phyloP scores from a whole-genome alignment of 2,329 filamentous ascomycete genomes.

The Cladosporium colombiae region DNA sequence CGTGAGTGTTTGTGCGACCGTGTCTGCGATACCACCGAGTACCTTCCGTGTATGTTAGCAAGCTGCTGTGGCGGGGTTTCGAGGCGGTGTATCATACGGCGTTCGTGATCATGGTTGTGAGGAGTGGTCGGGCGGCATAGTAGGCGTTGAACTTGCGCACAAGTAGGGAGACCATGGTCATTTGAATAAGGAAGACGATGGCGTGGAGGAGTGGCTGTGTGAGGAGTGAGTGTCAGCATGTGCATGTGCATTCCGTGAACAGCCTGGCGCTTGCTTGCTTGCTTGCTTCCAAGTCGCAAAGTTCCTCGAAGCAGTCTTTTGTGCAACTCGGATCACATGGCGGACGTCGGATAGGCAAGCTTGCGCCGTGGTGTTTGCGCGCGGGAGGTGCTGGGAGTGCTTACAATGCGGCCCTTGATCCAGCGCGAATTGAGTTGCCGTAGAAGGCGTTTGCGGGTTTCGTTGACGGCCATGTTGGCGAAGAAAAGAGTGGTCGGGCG shows the following conservation, averaged over 20 bases:
- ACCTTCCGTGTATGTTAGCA: conserved; percentile 50
- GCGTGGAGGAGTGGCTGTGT: conserved; percentile 81
- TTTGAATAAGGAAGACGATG: conserved; percentile 82
- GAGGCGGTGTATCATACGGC: conserved; percentile 58
- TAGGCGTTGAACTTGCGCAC: conserved; percentile 88
- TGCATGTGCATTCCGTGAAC: conserved; percentile 3
- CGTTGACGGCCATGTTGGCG: conserved; percentile 48
- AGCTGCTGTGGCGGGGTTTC: not conserved
- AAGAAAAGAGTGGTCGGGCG: not conserved
- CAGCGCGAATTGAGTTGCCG: conserved; percentile 70
- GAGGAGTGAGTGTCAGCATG: conserved; percentile 4
- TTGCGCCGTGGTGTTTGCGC: conserved; percentile 5
- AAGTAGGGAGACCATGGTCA: conserved; percentile 80
- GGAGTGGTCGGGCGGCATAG: conserved; percentile 90
- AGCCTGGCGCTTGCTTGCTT: not conserved
- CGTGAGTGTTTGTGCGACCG: conserved; percentile 90
- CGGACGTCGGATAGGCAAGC: not conserved
- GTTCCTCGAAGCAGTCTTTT: conserved; percentile 4
- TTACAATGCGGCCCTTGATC: conserved; percentile 70
- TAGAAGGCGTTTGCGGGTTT: conserved; percentile 52
- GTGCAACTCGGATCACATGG: conserved; percentile 6
- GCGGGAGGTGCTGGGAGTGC: not conserved
- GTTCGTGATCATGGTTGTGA: conserved; percentile 99
- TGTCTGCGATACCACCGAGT: conserved; percentile 92
- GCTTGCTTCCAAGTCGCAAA: conserved; percentile 2